phyloP scores from a whole-genome alignment of 2,329 filamentous ascomycete genomes.

The Talaromyces pinophilus region DNA sequence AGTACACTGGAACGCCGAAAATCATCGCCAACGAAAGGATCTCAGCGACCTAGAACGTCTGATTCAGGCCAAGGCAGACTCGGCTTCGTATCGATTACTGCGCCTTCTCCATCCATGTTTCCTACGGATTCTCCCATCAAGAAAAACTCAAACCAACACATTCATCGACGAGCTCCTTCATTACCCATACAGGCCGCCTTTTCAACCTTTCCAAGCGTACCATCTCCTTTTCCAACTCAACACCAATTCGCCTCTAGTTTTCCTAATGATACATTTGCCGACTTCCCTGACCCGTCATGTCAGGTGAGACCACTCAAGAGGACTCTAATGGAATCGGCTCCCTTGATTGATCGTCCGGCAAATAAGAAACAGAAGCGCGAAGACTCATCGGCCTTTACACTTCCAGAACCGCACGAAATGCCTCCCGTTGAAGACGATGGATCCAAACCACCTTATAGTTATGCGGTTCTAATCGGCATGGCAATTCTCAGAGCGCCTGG shows the following conservation, averaged over 20 bases:
- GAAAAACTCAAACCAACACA: constrained; percentile 39
- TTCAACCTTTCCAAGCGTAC: constrained; percentile 51
- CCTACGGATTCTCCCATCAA: constrained; percentile 53
- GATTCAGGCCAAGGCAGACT: constrained; percentile 59
- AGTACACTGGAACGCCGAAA: constrained; percentile 47
- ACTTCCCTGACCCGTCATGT: constrained; percentile 51
- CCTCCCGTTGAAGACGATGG: constrained; percentile 81
- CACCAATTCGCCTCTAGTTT: constrained; percentile 48
- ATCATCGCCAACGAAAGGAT: constrained; percentile 70
- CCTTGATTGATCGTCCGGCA: constrained; percentile 65
- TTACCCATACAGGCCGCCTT: constrained; percentile 51
- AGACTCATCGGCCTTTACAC: constrained; percentile 50
- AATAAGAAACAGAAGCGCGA: constrained; percentile 69
- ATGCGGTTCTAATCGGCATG: constrained; percentile 94
- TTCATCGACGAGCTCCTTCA: constrained; percentile 36
- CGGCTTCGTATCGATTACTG: constrained; percentile 62
- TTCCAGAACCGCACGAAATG: constrained; percentile 78
- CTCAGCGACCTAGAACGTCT: constrained; percentile 57
- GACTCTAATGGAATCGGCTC: constrained; percentile 69
- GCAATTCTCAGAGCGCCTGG: constrained; percentile 85
- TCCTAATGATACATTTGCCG: constrained; percentile 48
- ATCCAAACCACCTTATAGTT: constrained; percentile 85
- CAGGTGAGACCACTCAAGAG: constrained; percentile 56
- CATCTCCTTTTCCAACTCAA: constrained; percentile 48
- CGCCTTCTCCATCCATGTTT: constrained; percentile 46